phyloP scores from a whole-genome alignment of 306 rosid species.

The Cyamopsis tetragonoloba region DNA sequence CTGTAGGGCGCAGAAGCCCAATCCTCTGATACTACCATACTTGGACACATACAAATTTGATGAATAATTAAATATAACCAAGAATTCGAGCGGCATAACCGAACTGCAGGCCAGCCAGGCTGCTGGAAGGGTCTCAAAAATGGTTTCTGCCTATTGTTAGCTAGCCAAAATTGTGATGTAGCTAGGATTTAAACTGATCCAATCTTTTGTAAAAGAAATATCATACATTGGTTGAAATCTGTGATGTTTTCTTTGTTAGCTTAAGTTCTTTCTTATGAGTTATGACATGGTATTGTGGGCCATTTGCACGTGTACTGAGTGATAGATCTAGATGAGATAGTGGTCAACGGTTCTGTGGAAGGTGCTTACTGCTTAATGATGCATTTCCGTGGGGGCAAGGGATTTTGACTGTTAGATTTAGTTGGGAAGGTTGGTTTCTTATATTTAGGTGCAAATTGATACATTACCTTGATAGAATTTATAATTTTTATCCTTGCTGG shows the following conservation, averaged over 20 bases:
- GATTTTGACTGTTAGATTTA: neutral
- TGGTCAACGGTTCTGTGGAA: constrained; percentile 12
- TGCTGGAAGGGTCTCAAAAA: neutral
- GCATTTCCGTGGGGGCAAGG: neutral
- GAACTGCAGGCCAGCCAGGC: neutral
- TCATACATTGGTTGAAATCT: constrained; percentile 9
- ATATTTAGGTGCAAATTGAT: neutral
- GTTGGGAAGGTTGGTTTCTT: constrained; percentile 2
- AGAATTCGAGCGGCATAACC: neutral
- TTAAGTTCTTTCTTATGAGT: neutral
- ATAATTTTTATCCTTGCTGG: neutral
- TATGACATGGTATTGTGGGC: neutral
- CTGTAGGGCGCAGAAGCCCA: constrained; percentile 19
- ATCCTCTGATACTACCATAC: constrained; percentile 9
- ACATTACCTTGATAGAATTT: neutral
- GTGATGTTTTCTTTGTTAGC: neutral
- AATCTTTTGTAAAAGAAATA: neutral
- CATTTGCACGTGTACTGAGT: neutral
- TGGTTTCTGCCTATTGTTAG: constrained; percentile 1
- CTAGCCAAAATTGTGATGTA: constrained; percentile 14
- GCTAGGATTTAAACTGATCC: neutral
- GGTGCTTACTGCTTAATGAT: neutral
- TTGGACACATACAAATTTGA: neutral
- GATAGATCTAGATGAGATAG: neutral
- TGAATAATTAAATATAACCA: constrained; percentile 1